Base-by-base conservation (phyloP, 176 grass and related monocot species). In the Neostapfia colusana region DNA sequence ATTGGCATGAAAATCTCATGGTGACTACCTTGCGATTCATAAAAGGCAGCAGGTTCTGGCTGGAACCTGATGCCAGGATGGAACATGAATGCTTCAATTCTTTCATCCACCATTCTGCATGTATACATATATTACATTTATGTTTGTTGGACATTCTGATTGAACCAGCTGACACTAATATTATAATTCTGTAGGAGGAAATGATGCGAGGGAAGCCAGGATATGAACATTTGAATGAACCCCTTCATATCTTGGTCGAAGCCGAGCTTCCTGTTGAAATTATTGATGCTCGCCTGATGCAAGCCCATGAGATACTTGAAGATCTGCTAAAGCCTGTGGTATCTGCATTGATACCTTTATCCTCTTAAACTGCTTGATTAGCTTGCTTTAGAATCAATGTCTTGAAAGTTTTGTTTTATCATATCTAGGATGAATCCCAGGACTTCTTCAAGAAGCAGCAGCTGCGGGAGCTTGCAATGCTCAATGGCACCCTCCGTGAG, bases 401-500 rank as follows among this genome's bases (percentile, higher is more conserved):
- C 46, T 74, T 66, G 69, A 39, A 39, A 20, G 2, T 73, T 69
- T 75, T 54, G 27, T 62, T 70, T 61, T 75, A 4, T 84, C 11
- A 21, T 80, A 21, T 68, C 31, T 83, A 97, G 91, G 94, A 97
- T 38, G 94, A 97, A 83, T 93, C 94, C 9, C 94, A 93, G 46
- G 94, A 97, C 75, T 93, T 93, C 66, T 93, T 89, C 84, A 97
- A 97, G 88, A 97, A 97, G 86, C 91, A 97, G 84, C 94, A 97
- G 90, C 71, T 97, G 37, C 76, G 86, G 46, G 94, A 97, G 84
- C 94, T 97, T 53, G 94, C 94, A 18, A 76, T 93, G 88, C 74
- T 97, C 31, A 97, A 97, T 59, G 94, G 94, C 57, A 97, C 94
- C 27, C 90, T 97, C 62, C 94, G 88, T 36, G 94, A 97, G 65